Evolutionary conservation across 2,329 filamentous ascomycete species (phyloP).

Genomic region (Penicillium crustosum): DNA sequence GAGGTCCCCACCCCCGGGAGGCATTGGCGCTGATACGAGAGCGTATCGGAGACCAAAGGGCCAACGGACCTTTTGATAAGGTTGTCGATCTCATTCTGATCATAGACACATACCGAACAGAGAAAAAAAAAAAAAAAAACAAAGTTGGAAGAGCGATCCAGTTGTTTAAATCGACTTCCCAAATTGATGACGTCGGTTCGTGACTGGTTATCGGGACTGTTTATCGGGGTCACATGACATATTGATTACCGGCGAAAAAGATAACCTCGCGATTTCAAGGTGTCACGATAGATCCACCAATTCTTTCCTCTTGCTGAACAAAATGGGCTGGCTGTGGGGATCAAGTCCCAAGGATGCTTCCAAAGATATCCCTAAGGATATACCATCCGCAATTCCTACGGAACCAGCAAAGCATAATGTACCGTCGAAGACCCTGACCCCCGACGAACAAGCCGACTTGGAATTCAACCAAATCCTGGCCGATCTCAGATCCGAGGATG

Average conservation of each 20-base stretch:
- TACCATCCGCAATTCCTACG: constrained; percentile 14
- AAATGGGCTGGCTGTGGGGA: constrained; percentile 51
- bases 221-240: constrained; percentile 8
- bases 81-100: constrained; percentile 24
- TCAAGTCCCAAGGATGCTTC: constrained; percentile 25
- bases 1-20: constrained; percentile 16
- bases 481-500: constrained; percentile 41
- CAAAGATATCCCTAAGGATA: constrained; percentile 25
- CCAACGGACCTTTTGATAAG: constrained; percentile 12
- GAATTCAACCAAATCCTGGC: constrained; percentile 57
- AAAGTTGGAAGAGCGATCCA: not conserved
- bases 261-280: constrained; percentile 4
- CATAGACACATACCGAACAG: not conserved
- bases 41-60: constrained; percentile 1
- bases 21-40: constrained; percentile 4
- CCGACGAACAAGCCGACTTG: constrained; percentile 53
- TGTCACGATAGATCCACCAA: not conserved
- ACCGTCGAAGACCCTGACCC: constrained; percentile 34
- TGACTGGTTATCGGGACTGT: not conserved
- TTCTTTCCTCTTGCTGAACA: constrained; percentile 5
- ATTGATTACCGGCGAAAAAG: constrained; percentile 7
- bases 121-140: no score
- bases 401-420: constrained; percentile 20
- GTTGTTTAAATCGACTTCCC: not conserved
- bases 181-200: constrained; percentile 11